These are phyloP conservation scores for Ogataea paradorogensis DNA, from an alignment of 805 yeast species.

Conservation along the genomic window DNA sequence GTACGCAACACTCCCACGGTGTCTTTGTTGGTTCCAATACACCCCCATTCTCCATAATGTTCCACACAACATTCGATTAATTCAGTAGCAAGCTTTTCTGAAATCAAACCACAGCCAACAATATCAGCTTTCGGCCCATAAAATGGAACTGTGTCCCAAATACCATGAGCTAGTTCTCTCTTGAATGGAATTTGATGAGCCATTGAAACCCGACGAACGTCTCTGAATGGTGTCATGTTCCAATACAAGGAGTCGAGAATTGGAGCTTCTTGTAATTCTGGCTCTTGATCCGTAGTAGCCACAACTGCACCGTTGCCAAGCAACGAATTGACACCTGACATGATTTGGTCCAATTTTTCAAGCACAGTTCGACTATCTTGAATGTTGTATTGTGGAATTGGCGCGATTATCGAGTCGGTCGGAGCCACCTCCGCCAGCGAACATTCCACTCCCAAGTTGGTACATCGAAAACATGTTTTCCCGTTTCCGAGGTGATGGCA, in stretches of 20 bases:
- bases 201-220: conserved; percentile 21
- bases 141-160: neutral
- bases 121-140: conserved; percentile 14
- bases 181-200: conserved; percentile 24
- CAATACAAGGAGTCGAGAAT: conserved; percentile 16
- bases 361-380: neutral
- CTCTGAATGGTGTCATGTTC: conserved; percentile 26
- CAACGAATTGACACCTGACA: conserved; percentile 2
- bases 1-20: conserved; percentile 46
- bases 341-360: conserved; percentile 2
- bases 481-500: conserved; percentile 25
- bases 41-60: conserved; percentile 66
- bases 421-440: conserved; percentile 16
- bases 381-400: neutral
- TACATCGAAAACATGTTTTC: conserved; percentile 28
- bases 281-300: neutral
- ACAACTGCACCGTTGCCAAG: conserved; percentile 2
- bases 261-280: conserved; percentile 2
- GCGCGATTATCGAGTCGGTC: conserved; percentile 8
- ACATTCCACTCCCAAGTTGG: conserved; percentile 22
- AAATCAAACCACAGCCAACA: conserved; percentile 41
- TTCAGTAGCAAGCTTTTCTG: conserved; percentile 41
- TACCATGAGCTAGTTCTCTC: conserved; percentile 24
- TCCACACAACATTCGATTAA: conserved; percentile 51
- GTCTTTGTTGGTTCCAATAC: conserved; percentile 45